Evolutionary conservation across 805 yeast genomes (phyloP), one percentile per base, ranked within the genome.

Genomic region (Metschnikowia shivogae): DNA sequence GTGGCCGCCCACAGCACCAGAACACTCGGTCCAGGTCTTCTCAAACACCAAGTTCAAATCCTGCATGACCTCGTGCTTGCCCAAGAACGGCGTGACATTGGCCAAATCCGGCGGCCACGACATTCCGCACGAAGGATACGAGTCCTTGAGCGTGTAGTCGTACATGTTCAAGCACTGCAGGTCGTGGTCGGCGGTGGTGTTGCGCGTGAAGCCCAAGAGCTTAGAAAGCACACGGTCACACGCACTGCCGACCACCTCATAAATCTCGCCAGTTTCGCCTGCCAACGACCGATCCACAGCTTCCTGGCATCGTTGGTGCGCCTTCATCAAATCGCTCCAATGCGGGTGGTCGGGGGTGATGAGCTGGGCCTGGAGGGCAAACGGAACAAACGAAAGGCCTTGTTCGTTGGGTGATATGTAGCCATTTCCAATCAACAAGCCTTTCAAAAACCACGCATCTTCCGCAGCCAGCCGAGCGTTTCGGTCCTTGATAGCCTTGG

Each of bases 331-430:
- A 2, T 53, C 50, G 0, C 63, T 46, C 65, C 81, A 71, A 36
- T 59, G 54, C 1, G 70, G 69, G 46, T 72, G 72, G 4, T 56
- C 55, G 4, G 62, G 52, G 19, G 68, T 57, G 14, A 92, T 64
- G 4, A 92, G 52, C 0, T 82, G 83, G 12, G 78, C 73, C 14
- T 81, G 74, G 22, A 80, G 51, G 0, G 86, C 75, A 62, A 78
- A 89, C 1, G 95, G 95, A 30, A 86, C 64, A 55, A 84, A 87
- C 13, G 95, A 80, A 48, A 88, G 71, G 42, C 92, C 82, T 68
- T 93, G 99, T 35, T 78, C 76, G 50, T 82, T 78, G 1, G 98
- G 97, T 38, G 89, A 90, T 11, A 90, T 80, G 96, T 96, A 92
- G 1, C 97, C 97, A 65, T 92, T 92, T 12, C 97, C 97, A 46